These are phyloP conservation scores for Podospora tetraspora DNA, from an alignment of 495 filamentous ascomycete genomes.

Conservation along the genomic window DNA sequence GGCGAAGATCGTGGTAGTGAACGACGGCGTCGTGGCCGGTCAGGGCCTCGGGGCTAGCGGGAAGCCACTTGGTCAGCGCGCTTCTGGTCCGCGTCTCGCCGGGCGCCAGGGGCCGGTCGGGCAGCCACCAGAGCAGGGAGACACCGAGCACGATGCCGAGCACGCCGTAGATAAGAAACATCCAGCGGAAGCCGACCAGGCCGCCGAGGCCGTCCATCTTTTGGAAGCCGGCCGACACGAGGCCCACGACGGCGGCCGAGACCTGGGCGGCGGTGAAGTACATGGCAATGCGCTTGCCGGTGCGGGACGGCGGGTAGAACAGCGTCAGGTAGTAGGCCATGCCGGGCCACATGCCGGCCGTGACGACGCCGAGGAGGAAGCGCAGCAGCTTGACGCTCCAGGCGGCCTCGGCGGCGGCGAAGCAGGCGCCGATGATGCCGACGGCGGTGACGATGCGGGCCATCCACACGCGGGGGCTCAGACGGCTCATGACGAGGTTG, in stretches of 20 bases:
- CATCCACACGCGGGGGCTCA: conserved; percentile 90
- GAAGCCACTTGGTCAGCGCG: conserved; percentile 54
- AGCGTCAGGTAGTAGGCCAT: conserved; percentile 92
- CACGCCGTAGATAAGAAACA: conserved; percentile 87
- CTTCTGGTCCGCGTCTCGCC: conserved; percentile 46
- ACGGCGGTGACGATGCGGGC: conserved; percentile 84
- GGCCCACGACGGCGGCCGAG: conserved; percentile 81
- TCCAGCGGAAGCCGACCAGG: conserved; percentile 85
- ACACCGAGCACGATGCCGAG: conserved; percentile 66
- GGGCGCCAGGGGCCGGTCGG: conserved; percentile 71
- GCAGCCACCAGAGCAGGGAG: conserved; percentile 79
- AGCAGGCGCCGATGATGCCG: conserved; percentile 74
- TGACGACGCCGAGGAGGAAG: conserved; percentile 80
- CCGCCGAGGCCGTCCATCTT: conserved; percentile 77
- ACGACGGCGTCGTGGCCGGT: conserved; percentile 71
- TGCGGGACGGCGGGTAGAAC: conserved; percentile 83
- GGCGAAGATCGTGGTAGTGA: conserved; percentile 78
- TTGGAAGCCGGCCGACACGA: conserved; percentile 88
- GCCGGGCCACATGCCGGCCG: conserved; percentile 91
- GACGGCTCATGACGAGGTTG: conserved; percentile 79
- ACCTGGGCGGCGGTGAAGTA: conserved; percentile 89
- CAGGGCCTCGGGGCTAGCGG: conserved; percentile 61
- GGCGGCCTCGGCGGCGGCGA: conserved; percentile 70
- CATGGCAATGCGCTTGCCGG: conserved; percentile 79
- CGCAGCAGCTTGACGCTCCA: conserved; percentile 90